Percentiles rank a stretch among this genome's conserved stretches.
Conservation (phyloP, 106 monocot species). For the Posidonia australis region DNA sequence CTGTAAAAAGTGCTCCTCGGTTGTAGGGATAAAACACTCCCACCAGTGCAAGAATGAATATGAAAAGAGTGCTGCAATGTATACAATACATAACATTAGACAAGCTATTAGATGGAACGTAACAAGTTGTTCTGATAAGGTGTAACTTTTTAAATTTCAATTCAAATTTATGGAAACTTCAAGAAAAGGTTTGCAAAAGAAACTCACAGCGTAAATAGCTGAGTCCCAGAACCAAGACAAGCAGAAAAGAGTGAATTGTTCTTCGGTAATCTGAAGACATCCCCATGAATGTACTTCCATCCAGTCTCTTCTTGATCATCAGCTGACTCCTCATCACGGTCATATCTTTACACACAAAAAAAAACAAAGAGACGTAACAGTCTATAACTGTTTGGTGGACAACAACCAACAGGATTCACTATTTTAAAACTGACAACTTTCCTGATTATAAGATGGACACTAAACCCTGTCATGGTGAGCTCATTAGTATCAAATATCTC, state of each 20-base stretch:
- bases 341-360: constrained; percentile 22
- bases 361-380: neutral
- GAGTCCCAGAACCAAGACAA: constrained; percentile 43
- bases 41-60: constrained; percentile 44
- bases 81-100: neutral
- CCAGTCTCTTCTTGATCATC: constrained; percentile 52
- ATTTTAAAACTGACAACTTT: too few relatives aligned
- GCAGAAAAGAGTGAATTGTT: constrained; percentile 46
- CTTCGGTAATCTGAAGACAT: constrained; percentile 44
- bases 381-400: neutral
- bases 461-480: too few relatives aligned
- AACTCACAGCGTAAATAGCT: constrained; percentile 39
- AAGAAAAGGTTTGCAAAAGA: neutral
- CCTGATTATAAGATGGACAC: too few relatives aligned
- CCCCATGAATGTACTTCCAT: constrained; percentile 58
- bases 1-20: constrained; percentile 54
- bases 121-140: too few relatives aligned
- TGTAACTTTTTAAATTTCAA: neutral
- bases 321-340: constrained; percentile 37
- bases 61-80: constrained; percentile 35
- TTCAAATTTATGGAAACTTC: neutral
- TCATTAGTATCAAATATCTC: neutral
- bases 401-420: neutral
- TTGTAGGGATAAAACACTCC: constrained; percentile 67
- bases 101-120: neutral